Conservation (phyloP, 352 stramenopile species). For the Aphanomyces cochlioides region DNA sequence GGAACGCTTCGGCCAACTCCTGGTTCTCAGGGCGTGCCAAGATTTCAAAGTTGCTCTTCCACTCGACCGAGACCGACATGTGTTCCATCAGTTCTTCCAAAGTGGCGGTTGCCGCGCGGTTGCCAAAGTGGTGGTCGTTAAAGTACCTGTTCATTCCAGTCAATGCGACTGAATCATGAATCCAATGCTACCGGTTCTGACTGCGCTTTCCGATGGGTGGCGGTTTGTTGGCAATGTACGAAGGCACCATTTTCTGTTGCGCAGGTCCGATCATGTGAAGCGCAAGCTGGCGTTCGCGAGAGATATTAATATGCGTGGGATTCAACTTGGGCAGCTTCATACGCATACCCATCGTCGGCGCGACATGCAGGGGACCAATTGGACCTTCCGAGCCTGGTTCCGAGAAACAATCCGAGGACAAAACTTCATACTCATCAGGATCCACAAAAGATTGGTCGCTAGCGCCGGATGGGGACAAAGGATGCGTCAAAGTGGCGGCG, state of each 20-base stretch:
- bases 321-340: constrained; percentile 18
- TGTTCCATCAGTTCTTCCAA: constrained; percentile 85
- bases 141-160: constrained; percentile 6
- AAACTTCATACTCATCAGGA: constrained; percentile 11
- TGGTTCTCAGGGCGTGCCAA: constrained; percentile 72
- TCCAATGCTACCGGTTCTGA: constrained; percentile 20
- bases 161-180: not conserved
- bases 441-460: constrained; percentile 16
- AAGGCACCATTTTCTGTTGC: constrained; percentile 24
- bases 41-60: constrained; percentile 84
- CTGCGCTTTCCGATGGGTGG: constrained; percentile 20
- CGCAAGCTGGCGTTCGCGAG: constrained; percentile 20
- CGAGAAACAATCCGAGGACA: constrained; percentile 26
- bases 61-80: constrained; percentile 83
- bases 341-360: not conserved
- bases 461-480: constrained; percentile 2
- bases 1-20: constrained; percentile 66
- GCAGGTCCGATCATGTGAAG: constrained; percentile 21
- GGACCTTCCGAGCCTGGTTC: constrained; percentile 24
- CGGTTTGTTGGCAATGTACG: constrained; percentile 22
- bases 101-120: constrained; percentile 59
- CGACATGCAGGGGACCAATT: constrained; percentile 6
- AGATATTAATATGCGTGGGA: constrained; percentile 21
- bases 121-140: constrained; percentile 76
- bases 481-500: not conserved